phyloP scores from a whole-genome alignment of 2,329 filamentous ascomycete species.

The Mycosphaerella sp. region DNA sequence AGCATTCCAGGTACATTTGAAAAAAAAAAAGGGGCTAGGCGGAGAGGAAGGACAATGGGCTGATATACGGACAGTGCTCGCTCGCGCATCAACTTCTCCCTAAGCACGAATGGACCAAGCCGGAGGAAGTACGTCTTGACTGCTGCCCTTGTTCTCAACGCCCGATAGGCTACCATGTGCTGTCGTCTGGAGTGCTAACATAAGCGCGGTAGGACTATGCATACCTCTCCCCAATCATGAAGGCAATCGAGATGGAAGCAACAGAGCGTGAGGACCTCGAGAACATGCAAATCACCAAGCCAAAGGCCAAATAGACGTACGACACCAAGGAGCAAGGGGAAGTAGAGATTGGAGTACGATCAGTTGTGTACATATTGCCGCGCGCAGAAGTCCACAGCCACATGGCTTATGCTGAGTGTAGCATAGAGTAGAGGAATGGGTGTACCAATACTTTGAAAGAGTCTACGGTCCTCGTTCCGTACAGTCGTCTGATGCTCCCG shows the following conservation, averaged over 20 bases:
- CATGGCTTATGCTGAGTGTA: conserved; percentile 9
- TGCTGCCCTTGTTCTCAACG: too few relatives aligned
- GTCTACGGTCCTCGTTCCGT: neutral
- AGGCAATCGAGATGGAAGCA: conserved; percentile 61
- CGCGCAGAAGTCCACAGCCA: conserved; percentile 11
- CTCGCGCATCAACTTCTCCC: conserved; percentile 60
- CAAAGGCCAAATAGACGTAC: conserved; percentile 20
- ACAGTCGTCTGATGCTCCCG: neutral
- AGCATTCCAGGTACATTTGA: conserved; percentile 68
- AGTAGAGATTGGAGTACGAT: conserved; percentile 4
- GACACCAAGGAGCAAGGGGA: neutral
- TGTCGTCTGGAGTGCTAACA: neutral
- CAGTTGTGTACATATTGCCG: conserved; percentile 21
- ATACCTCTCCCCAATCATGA: conserved; percentile 63
- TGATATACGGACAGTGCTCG: conserved; percentile 50
- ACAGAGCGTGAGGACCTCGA: conserved; percentile 65
- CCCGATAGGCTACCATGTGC: too few relatives aligned
- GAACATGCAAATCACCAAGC: conserved; percentile 54
- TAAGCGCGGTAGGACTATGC: conserved; percentile 51
- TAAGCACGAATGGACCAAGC: conserved; percentile 60
- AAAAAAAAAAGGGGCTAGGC: conserved; percentile 13
- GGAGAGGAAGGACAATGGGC: neutral
- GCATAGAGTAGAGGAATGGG: conserved; percentile 21
- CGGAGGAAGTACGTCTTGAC: conserved; percentile 53
- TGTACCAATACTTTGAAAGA: conserved; percentile 17